Evolutionary conservation across 345 rosid species (phyloP).

Genomic region (Melastoma malabathricum): DNA sequence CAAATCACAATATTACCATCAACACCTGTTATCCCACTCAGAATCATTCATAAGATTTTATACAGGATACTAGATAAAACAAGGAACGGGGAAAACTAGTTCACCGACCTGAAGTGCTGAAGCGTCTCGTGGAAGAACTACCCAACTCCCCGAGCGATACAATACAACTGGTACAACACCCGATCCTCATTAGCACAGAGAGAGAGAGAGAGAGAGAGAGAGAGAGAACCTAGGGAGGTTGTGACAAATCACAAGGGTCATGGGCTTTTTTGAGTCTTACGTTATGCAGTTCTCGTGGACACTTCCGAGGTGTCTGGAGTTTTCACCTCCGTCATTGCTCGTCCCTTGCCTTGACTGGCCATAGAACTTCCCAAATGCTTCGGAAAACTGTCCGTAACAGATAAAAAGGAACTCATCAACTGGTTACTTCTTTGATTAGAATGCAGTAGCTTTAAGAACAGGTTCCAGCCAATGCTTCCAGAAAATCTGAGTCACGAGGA

Average conservation of each 20-base stretch:
- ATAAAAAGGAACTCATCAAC: neutral
- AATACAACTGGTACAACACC: conserved; percentile 36
- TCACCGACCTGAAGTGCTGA: conserved; percentile 82
- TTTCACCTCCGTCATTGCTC: conserved; percentile 44
- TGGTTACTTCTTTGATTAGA: neutral
- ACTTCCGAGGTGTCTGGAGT: conserved; percentile 50
- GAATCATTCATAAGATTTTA: neutral
- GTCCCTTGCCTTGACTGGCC: conserved; percentile 65
- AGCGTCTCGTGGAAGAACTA: conserved; percentile 37
- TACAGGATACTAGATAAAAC: neutral
- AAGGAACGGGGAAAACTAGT: neutral
- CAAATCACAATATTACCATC: conserved; percentile 84
- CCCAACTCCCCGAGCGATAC: conserved; percentile 37
- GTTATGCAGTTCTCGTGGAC: conserved; percentile 80
- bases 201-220: neutral
- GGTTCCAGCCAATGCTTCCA: too few species aligned
- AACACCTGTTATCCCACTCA: conserved; percentile 33
- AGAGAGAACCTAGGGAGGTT: neutral
- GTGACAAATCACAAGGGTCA: too few species aligned
- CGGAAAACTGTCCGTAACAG: conserved; percentile 48
- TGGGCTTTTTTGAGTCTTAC: conserved; percentile 19
- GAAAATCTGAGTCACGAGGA: too few species aligned
- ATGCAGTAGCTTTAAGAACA: too few species aligned
- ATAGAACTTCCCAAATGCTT: conserved; percentile 88
- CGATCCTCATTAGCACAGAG: neutral